phyloP scores from a whole-genome alignment of 768 basidiomycete genomes.

The Suillus luteus region DNA sequence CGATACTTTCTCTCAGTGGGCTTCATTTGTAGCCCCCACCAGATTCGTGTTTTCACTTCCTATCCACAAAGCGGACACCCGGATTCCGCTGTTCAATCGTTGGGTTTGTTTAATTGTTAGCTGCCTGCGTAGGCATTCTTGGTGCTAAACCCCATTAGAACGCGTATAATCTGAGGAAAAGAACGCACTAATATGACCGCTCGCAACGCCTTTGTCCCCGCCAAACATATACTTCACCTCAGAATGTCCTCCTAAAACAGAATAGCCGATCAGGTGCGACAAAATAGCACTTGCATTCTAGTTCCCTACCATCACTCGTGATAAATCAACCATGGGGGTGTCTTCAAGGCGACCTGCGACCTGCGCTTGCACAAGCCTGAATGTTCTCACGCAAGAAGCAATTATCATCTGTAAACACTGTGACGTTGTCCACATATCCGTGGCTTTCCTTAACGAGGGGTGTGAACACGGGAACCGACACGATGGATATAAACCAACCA shows the following conservation, averaged over 20 bases:
- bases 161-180: background rate
- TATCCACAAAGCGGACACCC: background rate
- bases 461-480: background rate
- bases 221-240: background rate
- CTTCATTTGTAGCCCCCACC: too few species aligned
- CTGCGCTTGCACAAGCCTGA: background rate
- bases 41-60: background rate
- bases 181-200: background rate
- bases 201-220: background rate
- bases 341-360: slow-evolving; percentile 1
- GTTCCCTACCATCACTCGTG: background rate
- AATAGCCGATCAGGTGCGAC: slow-evolving; percentile 3
- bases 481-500: background rate
- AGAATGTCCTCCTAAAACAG: background rate
- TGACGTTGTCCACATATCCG: background rate
- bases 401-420: background rate
- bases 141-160: background rate
- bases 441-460: background rate
- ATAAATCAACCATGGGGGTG: background rate
- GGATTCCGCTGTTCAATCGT: background rate
- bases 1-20: background rate
- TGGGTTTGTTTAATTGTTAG: background rate
- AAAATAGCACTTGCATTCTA: background rate
- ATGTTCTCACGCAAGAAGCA: background rate
- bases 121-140: background rate